Evolutionary conservation across 106 monocot species (phyloP).

Genomic region (Alisma plantagoaquatica): DNA sequence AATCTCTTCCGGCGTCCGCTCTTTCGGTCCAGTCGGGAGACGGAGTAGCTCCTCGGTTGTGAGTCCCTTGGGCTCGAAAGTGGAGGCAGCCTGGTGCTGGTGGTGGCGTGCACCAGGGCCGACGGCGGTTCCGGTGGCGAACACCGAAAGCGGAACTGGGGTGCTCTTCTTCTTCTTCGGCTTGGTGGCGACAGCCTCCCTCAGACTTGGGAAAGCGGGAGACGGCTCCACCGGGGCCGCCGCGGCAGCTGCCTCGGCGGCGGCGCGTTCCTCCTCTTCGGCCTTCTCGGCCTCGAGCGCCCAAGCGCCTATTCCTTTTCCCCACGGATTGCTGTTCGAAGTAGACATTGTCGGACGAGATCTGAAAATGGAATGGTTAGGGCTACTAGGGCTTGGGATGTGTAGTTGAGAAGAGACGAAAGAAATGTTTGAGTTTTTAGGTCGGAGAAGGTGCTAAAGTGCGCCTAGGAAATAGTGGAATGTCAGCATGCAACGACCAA

Average conservation of each 20-base stretch:
- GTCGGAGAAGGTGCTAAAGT: no score
- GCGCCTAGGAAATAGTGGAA: no score
- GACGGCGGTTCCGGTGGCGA: slow-evolving; percentile 28
- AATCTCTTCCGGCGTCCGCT: slow-evolving; percentile 75
- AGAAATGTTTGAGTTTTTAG: no score
- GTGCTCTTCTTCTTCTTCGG: slow-evolving; percentile 80
- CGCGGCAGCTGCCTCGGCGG: slow-evolving; percentile 2
- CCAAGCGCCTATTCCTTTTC: slow-evolving; percentile 66
- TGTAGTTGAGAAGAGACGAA: no score
- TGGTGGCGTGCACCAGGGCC: slow-evolving; percentile 17
- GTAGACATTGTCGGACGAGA: not conserved
- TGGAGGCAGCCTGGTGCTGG: slow-evolving; percentile 1
- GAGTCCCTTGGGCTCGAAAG: slow-evolving; percentile 32
- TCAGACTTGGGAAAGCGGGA: slow-evolving; percentile 68
- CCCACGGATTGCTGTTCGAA: slow-evolving; percentile 60
- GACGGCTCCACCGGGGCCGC: not conserved
- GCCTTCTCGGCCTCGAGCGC: slow-evolving; percentile 88
- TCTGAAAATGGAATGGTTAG: not conserved
- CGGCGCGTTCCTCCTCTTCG: slow-evolving; percentile 50
- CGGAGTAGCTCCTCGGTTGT: slow-evolving; percentile 52
- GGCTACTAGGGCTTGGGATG: not conserved
- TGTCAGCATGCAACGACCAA: no score
- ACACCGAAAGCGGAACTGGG: slow-evolving; percentile 51
- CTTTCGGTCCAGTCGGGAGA: slow-evolving; percentile 77
- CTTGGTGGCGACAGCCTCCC: slow-evolving; percentile 41